Percentiles rank a stretch among this genome's conserved stretches.
These are phyloP conservation scores for Tricholoma hemisulphureum DNA, from an alignment of 768 basidiomycete genomes.

Conservation along the genomic window DNA sequence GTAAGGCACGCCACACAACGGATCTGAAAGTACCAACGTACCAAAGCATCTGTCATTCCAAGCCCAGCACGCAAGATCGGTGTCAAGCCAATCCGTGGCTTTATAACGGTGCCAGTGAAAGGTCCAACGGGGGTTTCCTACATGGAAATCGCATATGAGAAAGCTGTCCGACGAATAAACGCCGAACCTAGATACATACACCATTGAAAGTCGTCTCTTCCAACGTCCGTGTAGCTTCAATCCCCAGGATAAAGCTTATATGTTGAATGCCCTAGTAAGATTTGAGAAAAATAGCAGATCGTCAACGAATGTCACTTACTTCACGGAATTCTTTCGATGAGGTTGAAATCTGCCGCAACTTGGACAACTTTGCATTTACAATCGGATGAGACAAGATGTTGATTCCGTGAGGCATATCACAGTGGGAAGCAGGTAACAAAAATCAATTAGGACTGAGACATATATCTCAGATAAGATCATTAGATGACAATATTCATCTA, in stretches of 20 bases:
- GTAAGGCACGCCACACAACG: slow-evolving; percentile 1
- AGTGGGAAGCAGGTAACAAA: background rate
- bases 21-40: slow-evolving; percentile 20
- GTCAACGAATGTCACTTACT: slow-evolving; percentile 35
- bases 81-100: slow-evolving; percentile 77
- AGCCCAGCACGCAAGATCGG: slow-evolving; percentile 93
- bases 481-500: slow-evolving; percentile 44
- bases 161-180: background rate
- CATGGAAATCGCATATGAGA: background rate
- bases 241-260: slow-evolving; percentile 75
- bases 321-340: slow-evolving; percentile 76
- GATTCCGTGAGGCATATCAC: slow-evolving; percentile 32
- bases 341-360: slow-evolving; percentile 60
- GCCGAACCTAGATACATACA: slow-evolving; percentile 39
- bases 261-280: slow-evolving; percentile 63
- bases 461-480: slow-evolving; percentile 9
- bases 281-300: background rate
- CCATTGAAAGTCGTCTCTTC: slow-evolving; percentile 62
- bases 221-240: slow-evolving; percentile 74
- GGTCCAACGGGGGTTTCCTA: slow-evolving; percentile 78
- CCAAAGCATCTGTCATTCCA: slow-evolving; percentile 88
- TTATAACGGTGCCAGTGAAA: slow-evolving; percentile 76
- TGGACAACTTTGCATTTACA: slow-evolving; percentile 70
- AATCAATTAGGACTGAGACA: slow-evolving; percentile 2
- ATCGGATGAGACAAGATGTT: slow-evolving; percentile 69